phyloP scores from a whole-genome alignment of 2,329 filamentous ascomycete genomes.

The Exophiala phaeomuriformis region DNA sequence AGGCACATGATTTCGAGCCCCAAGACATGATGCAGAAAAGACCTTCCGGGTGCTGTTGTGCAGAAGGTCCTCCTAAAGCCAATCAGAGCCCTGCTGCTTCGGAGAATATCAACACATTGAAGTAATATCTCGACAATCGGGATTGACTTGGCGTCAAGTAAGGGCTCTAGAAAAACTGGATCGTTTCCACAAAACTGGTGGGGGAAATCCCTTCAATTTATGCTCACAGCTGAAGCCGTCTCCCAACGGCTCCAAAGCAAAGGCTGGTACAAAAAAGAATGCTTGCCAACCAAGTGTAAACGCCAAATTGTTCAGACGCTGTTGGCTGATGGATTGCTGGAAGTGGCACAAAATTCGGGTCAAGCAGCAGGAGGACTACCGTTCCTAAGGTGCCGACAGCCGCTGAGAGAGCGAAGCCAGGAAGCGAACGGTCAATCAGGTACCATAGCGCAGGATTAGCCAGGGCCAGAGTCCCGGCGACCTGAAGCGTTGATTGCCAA shows the following conservation, averaged over 20 bases:
- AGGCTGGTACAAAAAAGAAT: conserved; percentile 92
- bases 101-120: conserved; percentile 32
- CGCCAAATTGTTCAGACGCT: conserved; percentile 46
- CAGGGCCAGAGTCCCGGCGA: conserved; percentile 79
- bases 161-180: conserved; percentile 20
- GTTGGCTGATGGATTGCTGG: conserved; percentile 44
- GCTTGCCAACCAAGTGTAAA: conserved; percentile 82
- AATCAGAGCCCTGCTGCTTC: conserved; percentile 37
- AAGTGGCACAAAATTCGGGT: conserved; percentile 68
- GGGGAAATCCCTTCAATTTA: too few species aligned
- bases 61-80: conserved; percentile 34
- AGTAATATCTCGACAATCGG: conserved; percentile 26
- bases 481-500: conserved; percentile 92
- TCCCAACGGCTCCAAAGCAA: conserved; percentile 92
- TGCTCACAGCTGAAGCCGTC: conserved; percentile 50
- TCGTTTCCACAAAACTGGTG: too few species aligned
- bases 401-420: conserved; percentile 73
- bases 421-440: conserved; percentile 79
- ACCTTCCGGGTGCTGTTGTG: conserved; percentile 39
- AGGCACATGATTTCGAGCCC: conserved; percentile 25
- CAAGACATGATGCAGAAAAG: conserved; percentile 40
- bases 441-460: conserved; percentile 95
- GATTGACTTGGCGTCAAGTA: conserved; percentile 27
- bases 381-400: conserved; percentile 69
- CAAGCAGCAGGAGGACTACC: conserved; percentile 62